Evolutionary conservation across 192 early-diverging fungal genomes (phyloP).

Genomic region (Dispira parvispora): DNA sequence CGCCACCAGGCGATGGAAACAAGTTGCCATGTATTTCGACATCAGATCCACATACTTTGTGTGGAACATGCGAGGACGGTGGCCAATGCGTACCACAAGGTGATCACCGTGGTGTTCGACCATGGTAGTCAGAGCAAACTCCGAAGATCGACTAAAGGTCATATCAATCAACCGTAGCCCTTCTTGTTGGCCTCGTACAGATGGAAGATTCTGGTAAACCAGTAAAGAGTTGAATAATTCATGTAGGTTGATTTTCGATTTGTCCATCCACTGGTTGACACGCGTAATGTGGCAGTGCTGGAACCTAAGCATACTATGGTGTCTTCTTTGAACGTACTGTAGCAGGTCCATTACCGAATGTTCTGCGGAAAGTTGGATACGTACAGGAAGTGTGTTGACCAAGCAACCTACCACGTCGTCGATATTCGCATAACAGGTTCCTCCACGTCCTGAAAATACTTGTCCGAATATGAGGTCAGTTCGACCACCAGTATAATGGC

Average conservation of each 20-base stretch:
- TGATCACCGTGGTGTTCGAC: background rate
- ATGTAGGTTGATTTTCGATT: background rate
- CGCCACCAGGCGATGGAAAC: background rate
- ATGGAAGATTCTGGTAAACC: background rate
- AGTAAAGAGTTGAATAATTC: conserved; percentile 4
- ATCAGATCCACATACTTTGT: background rate
- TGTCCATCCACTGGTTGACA: too few species aligned
- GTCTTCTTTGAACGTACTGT: background rate
- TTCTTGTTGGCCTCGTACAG: too few species aligned
- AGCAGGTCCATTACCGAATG: background rate
- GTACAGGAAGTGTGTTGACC: conserved; percentile 1
- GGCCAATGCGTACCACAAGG: background rate
- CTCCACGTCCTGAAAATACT: background rate
- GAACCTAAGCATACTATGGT: background rate
- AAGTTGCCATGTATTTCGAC: background rate
- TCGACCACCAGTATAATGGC: background rate
- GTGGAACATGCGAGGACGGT: background rate
- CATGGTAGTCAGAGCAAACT: background rate
- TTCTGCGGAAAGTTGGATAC: background rate
- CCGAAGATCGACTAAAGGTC: background rate
- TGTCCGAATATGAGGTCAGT: conserved; percentile 4
- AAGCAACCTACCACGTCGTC: conserved; percentile 3
- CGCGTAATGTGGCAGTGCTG: too few species aligned
- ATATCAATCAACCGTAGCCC: too few species aligned
- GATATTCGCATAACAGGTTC: background rate